Conservation (phyloP, 176 grass and related monocot species). For the Stipa capillata region DNA sequence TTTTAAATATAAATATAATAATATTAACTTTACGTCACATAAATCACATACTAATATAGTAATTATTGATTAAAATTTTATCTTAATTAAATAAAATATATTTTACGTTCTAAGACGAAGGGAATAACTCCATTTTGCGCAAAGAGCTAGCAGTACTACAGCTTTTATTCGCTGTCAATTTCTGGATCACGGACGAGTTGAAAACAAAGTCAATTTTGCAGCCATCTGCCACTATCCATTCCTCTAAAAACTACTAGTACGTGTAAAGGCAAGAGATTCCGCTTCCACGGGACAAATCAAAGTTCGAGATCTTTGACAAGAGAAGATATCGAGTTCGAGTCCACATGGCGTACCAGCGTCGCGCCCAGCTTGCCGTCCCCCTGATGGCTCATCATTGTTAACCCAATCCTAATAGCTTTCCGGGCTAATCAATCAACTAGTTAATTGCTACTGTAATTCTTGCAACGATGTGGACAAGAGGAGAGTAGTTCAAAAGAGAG, state of each 20-base stretch:
- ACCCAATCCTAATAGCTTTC: too few species aligned
- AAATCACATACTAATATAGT: too few species aligned
- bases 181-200: neutral
- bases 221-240: neutral
- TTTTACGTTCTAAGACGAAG: too few species aligned
- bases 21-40: too few species aligned
- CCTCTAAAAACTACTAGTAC: neutral
- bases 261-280: constrained; percentile 17
- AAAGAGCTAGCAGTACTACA: too few species aligned
- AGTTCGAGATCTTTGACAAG: neutral
- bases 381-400: neutral
- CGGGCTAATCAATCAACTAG: neutral
- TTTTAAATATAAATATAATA: too few species aligned
- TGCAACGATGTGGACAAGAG: neutral
- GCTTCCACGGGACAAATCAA: neutral
- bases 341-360: constrained; percentile 9
- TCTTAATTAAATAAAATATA: too few species aligned
- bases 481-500: neutral
- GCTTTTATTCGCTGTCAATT: neutral
- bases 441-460: neutral
- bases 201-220: neutral
- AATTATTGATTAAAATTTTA: too few species aligned
- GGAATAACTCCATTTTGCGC: too few species aligned
- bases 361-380: constrained; percentile 1
- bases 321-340: neutral